Conservation (phyloP, 1,284 basidiomycete genomes). For the Stygiomarasmius scandens region DNA sequence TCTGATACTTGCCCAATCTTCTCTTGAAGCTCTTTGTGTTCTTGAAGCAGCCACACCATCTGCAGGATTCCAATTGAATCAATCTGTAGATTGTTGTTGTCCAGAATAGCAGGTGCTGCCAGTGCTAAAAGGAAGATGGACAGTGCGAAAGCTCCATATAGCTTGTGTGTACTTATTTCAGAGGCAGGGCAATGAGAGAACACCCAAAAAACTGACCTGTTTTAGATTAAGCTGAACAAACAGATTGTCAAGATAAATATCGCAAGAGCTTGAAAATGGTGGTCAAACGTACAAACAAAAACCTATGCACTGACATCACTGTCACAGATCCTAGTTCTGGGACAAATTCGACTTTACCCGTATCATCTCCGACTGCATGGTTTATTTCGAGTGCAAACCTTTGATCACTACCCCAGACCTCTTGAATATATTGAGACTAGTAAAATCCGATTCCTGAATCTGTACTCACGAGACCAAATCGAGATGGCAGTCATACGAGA, state of each 20-base stretch:
- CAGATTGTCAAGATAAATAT: neutral
- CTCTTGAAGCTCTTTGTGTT: constrained; percentile 6
- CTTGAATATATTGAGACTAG: neutral
- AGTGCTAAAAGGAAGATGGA: constrained; percentile 6
- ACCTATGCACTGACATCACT: neutral
- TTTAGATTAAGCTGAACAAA: neutral
- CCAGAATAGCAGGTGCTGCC: neutral
- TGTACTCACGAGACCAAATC: constrained; percentile 9
- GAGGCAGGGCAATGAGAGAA: neutral
- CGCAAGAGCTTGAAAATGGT: neutral
- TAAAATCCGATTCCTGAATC: neutral
- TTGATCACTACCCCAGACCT: constrained; percentile 3
- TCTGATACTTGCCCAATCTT: neutral
- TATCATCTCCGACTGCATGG: neutral
- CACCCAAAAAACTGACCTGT: neutral
- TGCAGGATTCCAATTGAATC: constrained; percentile 12
- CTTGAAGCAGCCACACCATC: constrained; percentile 8
- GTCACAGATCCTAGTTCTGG: neutral
- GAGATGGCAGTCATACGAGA: constrained; percentile 12
- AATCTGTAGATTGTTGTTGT: constrained; percentile 7
- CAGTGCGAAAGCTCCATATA: constrained; percentile 1
- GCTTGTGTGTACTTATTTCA: neutral
- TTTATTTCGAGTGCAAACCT: constrained; percentile 3
- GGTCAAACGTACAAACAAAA: neutral
- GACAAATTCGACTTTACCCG: too few species aligned